phyloP scores from a whole-genome alignment of 257 asterid species.

The Verbascum thapsus region DNA sequence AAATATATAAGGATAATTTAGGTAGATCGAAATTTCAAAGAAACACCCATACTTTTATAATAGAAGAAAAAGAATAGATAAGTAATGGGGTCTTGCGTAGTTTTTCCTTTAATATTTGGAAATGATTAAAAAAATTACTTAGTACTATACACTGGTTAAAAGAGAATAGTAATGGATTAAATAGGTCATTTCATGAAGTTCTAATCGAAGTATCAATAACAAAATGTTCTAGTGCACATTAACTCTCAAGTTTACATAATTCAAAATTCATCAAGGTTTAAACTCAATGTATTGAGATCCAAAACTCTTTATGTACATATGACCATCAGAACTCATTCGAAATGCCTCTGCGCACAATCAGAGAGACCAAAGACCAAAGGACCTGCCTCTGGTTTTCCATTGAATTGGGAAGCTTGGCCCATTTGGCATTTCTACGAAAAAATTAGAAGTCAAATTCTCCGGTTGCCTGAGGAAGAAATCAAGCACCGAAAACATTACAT shows the following conservation, averaged over 20 bases:
- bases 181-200: too few relatives aligned
- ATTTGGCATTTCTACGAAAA: constrained; percentile 26
- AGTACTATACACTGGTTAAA: too few relatives aligned
- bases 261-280: constrained; percentile 12
- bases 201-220: too few relatives aligned
- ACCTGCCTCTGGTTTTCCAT: constrained; percentile 30
- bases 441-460: constrained; percentile 88
- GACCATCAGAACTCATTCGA: constrained; percentile 39
- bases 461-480: constrained; percentile 57
- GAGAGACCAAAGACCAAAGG: constrained; percentile 32
- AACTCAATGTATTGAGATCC: constrained; percentile 32
- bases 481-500: constrained; percentile 7
- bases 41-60: too few relatives aligned
- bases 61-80: too few relatives aligned
- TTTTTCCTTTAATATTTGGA: too few relatives aligned
- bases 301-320: constrained; percentile 52
- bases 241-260: constrained; percentile 28
- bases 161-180: too few relatives aligned
- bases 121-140: too few relatives aligned
- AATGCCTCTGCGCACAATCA: constrained; percentile 28
- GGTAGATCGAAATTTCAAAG: too few relatives aligned
- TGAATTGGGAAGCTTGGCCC: constrained; percentile 25
- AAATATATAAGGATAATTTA: too few relatives aligned
- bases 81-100: too few relatives aligned
- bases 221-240: too few relatives aligned